phyloP scores from a whole-genome alignment of 2,329 filamentous ascomycete species.

The Clarireedia homoeocarpa region DNA sequence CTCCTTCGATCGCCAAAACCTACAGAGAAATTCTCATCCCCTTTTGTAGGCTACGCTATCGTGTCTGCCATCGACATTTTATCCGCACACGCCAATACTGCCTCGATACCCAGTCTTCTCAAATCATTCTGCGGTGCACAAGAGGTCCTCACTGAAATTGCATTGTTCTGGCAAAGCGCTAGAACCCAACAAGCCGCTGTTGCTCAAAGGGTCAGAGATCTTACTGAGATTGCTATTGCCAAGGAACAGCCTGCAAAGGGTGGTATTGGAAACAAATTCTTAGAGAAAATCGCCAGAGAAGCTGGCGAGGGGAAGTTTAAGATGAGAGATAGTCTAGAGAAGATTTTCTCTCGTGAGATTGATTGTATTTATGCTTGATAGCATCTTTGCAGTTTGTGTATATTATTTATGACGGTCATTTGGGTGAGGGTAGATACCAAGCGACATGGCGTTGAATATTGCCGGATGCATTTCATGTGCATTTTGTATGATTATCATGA shows the following conservation, averaged over 20 bases:
- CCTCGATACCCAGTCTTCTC: slow-evolving; percentile 43
- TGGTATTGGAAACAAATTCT: slow-evolving; percentile 3
- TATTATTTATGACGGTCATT: slow-evolving; percentile 7
- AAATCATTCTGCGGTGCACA: slow-evolving; percentile 46
- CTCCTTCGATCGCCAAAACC: not conserved
- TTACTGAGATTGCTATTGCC: slow-evolving; percentile 1
- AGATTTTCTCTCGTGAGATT: slow-evolving; percentile 35
- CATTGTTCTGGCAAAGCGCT: slow-evolving; percentile 52
- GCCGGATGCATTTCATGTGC: not conserved
- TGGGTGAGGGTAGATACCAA: slow-evolving; percentile 6
- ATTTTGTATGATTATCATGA: slow-evolving; percentile 4
- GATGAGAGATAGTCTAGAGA: slow-evolving; percentile 23
- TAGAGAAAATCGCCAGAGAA: slow-evolving; percentile 9
- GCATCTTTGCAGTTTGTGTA: not conserved
- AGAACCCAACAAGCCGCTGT: slow-evolving; percentile 34
- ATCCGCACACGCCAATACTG: slow-evolving; percentile 48
- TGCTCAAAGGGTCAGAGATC: slow-evolving; percentile 19
- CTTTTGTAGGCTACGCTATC: slow-evolving; percentile 54
- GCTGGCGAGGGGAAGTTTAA: slow-evolving; percentile 15
- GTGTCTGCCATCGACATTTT: slow-evolving; percentile 60
- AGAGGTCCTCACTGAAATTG: slow-evolving; percentile 47
- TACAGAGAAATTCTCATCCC: slow-evolving; percentile 39
- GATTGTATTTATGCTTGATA: slow-evolving; percentile 24
- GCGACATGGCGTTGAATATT: slow-evolving; percentile 3
- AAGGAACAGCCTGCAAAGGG: slow-evolving; percentile 1